Evolutionary conservation across 2,329 filamentous ascomycete genomes (phyloP), one percentile per base, ranked within the genome.

Genomic region (Diaporthe eres): DNA sequence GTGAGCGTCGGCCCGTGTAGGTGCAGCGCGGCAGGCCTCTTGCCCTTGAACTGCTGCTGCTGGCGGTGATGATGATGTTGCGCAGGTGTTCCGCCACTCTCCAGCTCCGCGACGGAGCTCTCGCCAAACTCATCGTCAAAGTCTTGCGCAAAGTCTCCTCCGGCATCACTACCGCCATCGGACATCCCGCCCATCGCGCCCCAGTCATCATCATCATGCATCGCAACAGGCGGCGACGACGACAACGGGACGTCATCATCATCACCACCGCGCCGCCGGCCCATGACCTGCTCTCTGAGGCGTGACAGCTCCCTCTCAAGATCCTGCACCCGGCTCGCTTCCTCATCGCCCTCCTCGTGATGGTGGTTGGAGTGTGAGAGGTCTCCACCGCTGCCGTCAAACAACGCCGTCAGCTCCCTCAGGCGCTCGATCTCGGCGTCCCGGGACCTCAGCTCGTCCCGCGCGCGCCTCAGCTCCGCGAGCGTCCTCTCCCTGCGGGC

Each of bases 381-480:
- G 34, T 34, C 8, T 5, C 5, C 17, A 37, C 6, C 42, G 17
- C 17, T 9, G 34, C 37, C 19, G 17, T 57, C 71, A 39, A 73
- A 65, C 19, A 73, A 2, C 22, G 67, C 49, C 63, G 68, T 55
- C 8, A 65, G 49, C 71, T 73, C 76, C 5, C 76, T 86, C 57
- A 91, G 81, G 61, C 87, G 84, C 73, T 87, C 87, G 22, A 92
- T 91, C 78, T 90, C 89, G 0, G 84, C 84, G 74, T 91, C 89
- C 51, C 87, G 87, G 2, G 83, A 83, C 9, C 85, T 85, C 12
- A 93, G 81, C 71, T 91, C 86, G 0, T 81, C 80, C 44, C 82
- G 86, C 12, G 93, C 85, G 10, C 83, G 83, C 13, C 86, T 82
- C 2, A 92, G 82, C 80, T 92, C 89, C 0, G 82, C 83, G 58